Evolutionary conservation across 192 early-diverging fungal species (phyloP).

Genomic region (Linnemannia elongata): DNA sequence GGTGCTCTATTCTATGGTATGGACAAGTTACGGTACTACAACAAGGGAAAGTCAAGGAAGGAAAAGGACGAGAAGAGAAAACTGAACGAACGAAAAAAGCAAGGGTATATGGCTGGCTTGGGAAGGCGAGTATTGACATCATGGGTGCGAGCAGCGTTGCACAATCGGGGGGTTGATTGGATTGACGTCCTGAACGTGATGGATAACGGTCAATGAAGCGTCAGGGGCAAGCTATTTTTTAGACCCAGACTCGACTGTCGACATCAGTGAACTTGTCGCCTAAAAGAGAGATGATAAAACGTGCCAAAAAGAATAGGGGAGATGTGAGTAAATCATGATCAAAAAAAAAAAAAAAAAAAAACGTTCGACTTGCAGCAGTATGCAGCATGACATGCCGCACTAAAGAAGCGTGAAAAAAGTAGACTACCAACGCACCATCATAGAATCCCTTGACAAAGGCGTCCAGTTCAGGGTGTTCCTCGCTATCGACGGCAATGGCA

Average conservation of each 20-base stretch:
- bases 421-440: constrained; percentile 29
- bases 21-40: background rate
- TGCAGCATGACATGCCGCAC: background rate
- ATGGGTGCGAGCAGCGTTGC: background rate
- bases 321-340: background rate
- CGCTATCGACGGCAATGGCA: background rate
- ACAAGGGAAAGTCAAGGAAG: background rate
- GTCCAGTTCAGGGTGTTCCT: constrained; percentile 37
- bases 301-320: background rate
- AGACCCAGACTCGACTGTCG: constrained; percentile 50
- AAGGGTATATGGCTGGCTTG: background rate
- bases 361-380: background rate
- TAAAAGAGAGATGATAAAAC: constrained; percentile 10
- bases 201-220: background rate
- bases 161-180: background rate
- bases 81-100: background rate
- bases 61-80: background rate
- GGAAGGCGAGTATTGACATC: background rate
- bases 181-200: background rate
- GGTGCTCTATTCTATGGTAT: constrained; percentile 4
- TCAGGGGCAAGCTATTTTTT: constrained; percentile 14
- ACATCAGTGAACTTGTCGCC: constrained; percentile 46
- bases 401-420: background rate
- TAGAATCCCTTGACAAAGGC: constrained; percentile 42
- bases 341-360: background rate